These are phyloP conservation scores for Metschnikowia orientalis DNA, from an alignment of 805 yeast species.

Conservation along the genomic window DNA sequence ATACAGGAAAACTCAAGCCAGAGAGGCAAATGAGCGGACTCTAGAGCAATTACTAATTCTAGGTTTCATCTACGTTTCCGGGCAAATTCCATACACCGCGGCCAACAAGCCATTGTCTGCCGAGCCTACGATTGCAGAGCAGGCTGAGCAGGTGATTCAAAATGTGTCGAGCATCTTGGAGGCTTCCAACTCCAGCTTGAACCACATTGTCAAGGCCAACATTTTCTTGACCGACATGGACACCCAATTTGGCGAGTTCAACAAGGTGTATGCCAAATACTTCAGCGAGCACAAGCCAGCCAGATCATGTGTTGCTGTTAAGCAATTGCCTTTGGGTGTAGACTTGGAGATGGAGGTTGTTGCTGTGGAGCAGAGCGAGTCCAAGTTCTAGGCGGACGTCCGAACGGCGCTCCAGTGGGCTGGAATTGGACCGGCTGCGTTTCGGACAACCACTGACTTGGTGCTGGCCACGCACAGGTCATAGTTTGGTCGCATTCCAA, in stretches of 20 bases:
- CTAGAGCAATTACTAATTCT: constrained; percentile 14
- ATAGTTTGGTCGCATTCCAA: too few relatives aligned
- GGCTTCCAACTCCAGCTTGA: constrained; percentile 80
- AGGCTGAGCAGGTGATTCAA: constrained; percentile 69
- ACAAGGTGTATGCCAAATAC: constrained; percentile 76
- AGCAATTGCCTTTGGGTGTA: constrained; percentile 82
- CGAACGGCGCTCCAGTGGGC: too few relatives aligned
- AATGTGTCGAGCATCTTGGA: constrained; percentile 70
- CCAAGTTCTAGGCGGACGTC: constrained; percentile 35
- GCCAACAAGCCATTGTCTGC: constrained; percentile 79
- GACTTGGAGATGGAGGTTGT: constrained; percentile 88
- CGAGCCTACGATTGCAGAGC: constrained; percentile 57
- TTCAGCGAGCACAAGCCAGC: constrained; percentile 85
- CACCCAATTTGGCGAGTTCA: constrained; percentile 73
- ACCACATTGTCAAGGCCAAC: constrained; percentile 82
- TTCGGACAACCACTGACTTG: too few relatives aligned
- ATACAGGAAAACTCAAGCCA: not conserved
- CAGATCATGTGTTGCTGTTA: constrained; percentile 96
- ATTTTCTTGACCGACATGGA: constrained; percentile 89
- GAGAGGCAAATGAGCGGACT: not conserved
- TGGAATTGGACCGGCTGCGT: too few relatives aligned
- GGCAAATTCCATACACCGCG: constrained; percentile 89
- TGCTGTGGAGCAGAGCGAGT: constrained; percentile 60
- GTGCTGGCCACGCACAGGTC: too few relatives aligned
- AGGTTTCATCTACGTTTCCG: constrained; percentile 87